Base-by-base conservation (phyloP, 176 grass and related monocot species). In the Oryza australiensis region DNA sequence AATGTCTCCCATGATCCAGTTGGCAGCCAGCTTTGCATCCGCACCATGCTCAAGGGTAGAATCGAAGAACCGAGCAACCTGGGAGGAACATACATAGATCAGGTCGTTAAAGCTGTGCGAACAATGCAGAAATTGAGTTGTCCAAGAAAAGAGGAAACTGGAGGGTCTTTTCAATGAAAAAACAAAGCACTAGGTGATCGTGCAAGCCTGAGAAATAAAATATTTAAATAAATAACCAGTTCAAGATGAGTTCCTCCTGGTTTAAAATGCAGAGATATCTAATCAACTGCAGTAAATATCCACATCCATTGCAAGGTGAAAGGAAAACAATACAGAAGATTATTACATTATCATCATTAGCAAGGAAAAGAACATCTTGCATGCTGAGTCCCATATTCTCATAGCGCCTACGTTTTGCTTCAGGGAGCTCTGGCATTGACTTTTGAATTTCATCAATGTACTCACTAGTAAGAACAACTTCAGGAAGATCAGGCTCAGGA, bases 1-100 rank as follows among this genome's bases (percentile, higher is more conserved):
- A 62, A 98, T 93, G 69, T 98, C 89, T 66, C 96, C 85, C 96
- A 98, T 95, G 82, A 93, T 98, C 96, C 96, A 98, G 74, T 98
- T 98, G 72, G 93, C 93, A 68, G 83, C 91, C 84, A 95, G 55
- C 60, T 98, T 98, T 74, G 86, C 89, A 45, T 98, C 96, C 59
- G 95, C 82, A 27, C 90, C 95, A 66, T 95, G 86, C 80, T 90
- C 83, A 68, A 98, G 74, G 37, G 90, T 85, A 51, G 88, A 86
- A 90, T 98, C 92, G 86, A 95, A 95, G 82, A 89, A 98, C 66
- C 78, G 90, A 75, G 87, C 90, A 85, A 98, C 93, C 95, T 98
- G 80, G 55, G 57, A 91, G n/a, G 84, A 57, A 60, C 38, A 65
- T 60, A 80, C 7, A 87, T 16, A 38, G 0, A 53, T 85, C 22